These are phyloP conservation scores for Gentiana macrophylla DNA, from an alignment of 257 asterid genomes.

Conservation along the genomic window DNA sequence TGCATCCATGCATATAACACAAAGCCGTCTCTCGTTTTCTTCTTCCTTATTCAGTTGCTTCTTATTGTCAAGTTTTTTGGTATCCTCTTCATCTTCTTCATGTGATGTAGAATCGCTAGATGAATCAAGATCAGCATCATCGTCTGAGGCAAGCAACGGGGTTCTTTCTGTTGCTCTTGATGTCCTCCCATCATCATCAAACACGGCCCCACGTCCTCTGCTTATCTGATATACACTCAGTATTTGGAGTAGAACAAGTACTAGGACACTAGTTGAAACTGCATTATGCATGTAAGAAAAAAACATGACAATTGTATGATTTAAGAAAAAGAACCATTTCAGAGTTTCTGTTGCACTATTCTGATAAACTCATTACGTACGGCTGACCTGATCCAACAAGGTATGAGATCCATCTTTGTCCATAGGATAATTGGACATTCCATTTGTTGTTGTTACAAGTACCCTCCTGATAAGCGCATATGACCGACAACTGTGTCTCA, in stretches of 20 bases:
- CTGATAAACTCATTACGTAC: no score
- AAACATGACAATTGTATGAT: neutral
- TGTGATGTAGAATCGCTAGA: slow-evolving; percentile 12
- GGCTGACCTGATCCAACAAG: slow-evolving; percentile 17
- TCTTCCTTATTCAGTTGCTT: slow-evolving; percentile 5
- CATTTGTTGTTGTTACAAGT: slow-evolving; percentile 3
- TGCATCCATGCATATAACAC: slow-evolving; percentile 14
- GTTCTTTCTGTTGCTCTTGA: slow-evolving; percentile 4
- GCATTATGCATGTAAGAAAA: neutral
- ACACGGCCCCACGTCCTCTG: slow-evolving; percentile 8
- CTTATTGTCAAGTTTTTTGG: neutral
- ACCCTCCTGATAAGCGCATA: slow-evolving; percentile 8
- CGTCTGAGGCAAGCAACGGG: slow-evolving; percentile 11
- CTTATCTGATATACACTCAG: slow-evolving; percentile 1
- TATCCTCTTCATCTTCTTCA: slow-evolving; percentile 12
- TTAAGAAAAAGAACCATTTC: no score
- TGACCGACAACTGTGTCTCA: neutral
- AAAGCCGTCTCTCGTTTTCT: slow-evolving; percentile 1
- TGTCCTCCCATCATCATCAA: slow-evolving; percentile 1
- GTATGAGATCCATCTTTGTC: slow-evolving; percentile 17
- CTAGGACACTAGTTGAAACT: slow-evolving; percentile 12
- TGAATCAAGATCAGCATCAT: slow-evolving; percentile 17
- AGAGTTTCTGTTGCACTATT: no score
- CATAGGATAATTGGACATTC: slow-evolving; percentile 10
- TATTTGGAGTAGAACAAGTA: slow-evolving; percentile 5